These are phyloP conservation scores for Vigna trinervia DNA, from an alignment of 306 rosid genomes.

Conservation along the genomic window DNA sequence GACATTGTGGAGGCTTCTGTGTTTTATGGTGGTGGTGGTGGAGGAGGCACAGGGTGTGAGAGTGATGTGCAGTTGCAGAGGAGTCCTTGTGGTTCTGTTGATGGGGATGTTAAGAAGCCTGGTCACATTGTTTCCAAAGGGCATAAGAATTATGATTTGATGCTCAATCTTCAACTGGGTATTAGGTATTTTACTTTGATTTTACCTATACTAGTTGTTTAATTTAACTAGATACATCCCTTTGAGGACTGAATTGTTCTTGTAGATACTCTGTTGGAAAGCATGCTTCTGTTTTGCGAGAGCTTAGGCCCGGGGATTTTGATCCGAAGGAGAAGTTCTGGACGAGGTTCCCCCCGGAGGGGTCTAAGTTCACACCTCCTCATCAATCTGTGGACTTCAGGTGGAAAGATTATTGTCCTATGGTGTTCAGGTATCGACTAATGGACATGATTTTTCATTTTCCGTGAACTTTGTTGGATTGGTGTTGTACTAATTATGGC, in stretches of 20 bases:
- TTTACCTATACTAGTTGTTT: constrained; percentile 20
- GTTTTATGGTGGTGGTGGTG: constrained; percentile 46
- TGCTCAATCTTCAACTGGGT: constrained; percentile 63
- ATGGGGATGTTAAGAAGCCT: constrained; percentile 54
- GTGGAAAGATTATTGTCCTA: constrained; percentile 65
- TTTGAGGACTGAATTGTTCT: background rate
- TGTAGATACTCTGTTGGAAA: constrained; percentile 58
- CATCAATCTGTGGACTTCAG: constrained; percentile 61
- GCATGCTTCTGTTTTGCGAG: constrained; percentile 49
- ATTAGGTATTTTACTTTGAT: constrained; percentile 42
- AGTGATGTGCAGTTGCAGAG: constrained; percentile 25
- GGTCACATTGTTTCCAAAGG: constrained; percentile 54
- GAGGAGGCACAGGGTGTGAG: constrained; percentile 7
- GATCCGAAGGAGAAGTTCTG: constrained; percentile 66
- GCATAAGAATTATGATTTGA: constrained; percentile 60
- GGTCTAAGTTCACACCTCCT: constrained; percentile 61
- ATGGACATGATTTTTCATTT: background rate
- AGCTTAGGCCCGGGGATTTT: constrained; percentile 56
- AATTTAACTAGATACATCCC: background rate
- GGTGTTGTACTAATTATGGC: constrained; percentile 36
- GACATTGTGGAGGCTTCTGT: constrained; percentile 58
- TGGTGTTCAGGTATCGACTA: constrained; percentile 58
- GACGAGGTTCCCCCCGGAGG: constrained; percentile 62
- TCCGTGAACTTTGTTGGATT: background rate
- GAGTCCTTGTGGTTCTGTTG: constrained; percentile 46